Percentiles rank a stretch among this genome's conserved stretches.
Evolutionary conservation across 208 protist genomes (phyloP).

Genomic region (Novymonas esmeraldas): DNA sequence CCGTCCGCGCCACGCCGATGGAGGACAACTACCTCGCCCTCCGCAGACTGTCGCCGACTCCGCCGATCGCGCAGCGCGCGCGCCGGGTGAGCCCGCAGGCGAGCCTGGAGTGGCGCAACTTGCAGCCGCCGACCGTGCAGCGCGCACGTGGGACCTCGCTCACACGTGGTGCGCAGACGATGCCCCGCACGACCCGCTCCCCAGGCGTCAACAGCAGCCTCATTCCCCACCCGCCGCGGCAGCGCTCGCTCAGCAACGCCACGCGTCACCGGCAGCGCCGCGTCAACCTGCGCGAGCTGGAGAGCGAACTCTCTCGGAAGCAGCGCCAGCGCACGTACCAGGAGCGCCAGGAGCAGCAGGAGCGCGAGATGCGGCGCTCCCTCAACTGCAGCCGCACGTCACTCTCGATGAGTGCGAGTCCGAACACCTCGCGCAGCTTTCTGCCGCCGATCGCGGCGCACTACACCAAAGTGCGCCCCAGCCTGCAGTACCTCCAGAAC

Average conservation of each 20-base stretch:
- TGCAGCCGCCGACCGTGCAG: slow-evolving; percentile 2
- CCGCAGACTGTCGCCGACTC: not conserved
- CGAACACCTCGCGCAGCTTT: slow-evolving; percentile 18
- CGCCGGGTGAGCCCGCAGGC: slow-evolving; percentile 1
- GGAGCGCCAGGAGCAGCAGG: slow-evolving; percentile 41
- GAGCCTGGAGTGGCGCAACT: not conserved
- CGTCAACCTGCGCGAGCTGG: slow-evolving; percentile 50
- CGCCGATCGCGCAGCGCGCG: slow-evolving; percentile 1
- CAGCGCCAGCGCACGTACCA: slow-evolving; percentile 36
- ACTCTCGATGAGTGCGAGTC: not conserved
- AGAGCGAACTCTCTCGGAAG: slow-evolving; percentile 43
- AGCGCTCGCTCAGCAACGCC: slow-evolving; percentile 24
- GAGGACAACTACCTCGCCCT: not conserved
- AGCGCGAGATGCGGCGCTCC: slow-evolving; percentile 27
- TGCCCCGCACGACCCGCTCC: slow-evolving; percentile 3
- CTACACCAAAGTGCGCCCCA: slow-evolving; percentile 14
- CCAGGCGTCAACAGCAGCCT: slow-evolving; percentile 6
- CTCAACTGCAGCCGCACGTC: slow-evolving; percentile 7
- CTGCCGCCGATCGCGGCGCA: slow-evolving; percentile 20
- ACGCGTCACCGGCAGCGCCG: slow-evolving; percentile 34
- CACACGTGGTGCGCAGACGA: not conserved
- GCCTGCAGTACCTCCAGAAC: slow-evolving; percentile 2
- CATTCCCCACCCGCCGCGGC: slow-evolving; percentile 29
- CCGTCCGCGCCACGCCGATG: not conserved
- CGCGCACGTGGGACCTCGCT: not conserved